Evolutionary conservation across 495 filamentous ascomycete species (phyloP), one percentile per base, ranked within the genome.

Genomic region (Podospora pseudopauciseta): DNA sequence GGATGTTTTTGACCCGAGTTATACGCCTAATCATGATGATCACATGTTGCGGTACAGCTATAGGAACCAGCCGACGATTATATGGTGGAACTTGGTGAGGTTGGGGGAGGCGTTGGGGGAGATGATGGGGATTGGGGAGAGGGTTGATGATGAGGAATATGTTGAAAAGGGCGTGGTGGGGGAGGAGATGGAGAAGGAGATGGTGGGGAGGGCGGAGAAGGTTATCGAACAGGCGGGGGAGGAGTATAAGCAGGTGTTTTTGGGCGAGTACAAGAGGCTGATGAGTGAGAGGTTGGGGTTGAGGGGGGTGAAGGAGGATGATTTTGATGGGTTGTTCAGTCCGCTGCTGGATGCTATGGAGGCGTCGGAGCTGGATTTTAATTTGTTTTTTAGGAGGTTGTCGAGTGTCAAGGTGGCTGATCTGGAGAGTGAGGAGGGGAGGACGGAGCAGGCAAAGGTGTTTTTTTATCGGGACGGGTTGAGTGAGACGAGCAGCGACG

Each of bases 71-170:
- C 93, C 95, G 1, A 92, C 89, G 59, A 90, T 98, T 56, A 93
- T 99, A 75, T 99, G 95, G 95, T 99, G 95, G 95, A 99, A 99
- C 73, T 85, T 99, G 3, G 92, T 97, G 13, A 88, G 95, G 26
- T 85, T 99, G 0, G 95, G 92, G 65, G 95, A 98, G 79, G 87
- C 89, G n/a, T 77, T 97, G 0, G 95, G 92, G 54, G 95, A 99
- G 77, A 85, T 96, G 4, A 85, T 97, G 26, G 95, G 93, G 54
- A 86, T 88, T 0, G 92, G 90, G 2, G 73, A 81, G 18, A 74
- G 76, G 32, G 86, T 92, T 55, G 93, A 98, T 74, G 85, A 88
- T 4, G 78, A 85, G 16, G 78, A 75, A 11, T 97, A 97, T 71
- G 74, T 92, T 19, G 80, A 84, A 9, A 81, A 91, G 7, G 94